Conservation (phyloP, 1,284 basidiomycete genomes). For the Hemileia vastatrix region DNA sequence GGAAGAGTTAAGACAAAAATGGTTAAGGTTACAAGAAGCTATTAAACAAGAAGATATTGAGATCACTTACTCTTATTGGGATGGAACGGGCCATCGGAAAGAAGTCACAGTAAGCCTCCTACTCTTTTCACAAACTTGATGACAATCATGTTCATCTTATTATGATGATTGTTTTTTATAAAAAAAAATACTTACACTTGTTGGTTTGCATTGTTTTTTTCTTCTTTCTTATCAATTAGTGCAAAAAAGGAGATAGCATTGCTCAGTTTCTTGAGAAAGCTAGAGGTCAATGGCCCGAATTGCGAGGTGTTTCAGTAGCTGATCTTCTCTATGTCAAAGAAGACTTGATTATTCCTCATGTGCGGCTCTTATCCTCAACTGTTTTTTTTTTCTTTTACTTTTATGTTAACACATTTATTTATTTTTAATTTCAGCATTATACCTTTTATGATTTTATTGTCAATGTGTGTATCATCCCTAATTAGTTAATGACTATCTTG, state of each 20-base stretch:
- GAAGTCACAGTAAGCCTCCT: constrained; percentile 62
- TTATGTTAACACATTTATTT: not conserved
- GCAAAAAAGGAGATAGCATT: constrained; percentile 95
- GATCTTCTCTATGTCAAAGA: constrained; percentile 99
- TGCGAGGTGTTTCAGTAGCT: constrained; percentile 78
- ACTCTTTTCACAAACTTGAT: not conserved
- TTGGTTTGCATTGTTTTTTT: constrained; percentile 20
- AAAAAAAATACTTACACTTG: constrained; percentile 1
- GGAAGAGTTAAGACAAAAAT: constrained; percentile 79
- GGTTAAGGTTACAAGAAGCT: constrained; percentile 77
- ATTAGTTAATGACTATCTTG: not conserved
- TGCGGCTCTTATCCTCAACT: constrained; percentile 45
- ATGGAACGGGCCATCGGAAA: constrained; percentile 92
- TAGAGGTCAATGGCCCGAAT: constrained; percentile 79
- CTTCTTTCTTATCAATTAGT: constrained; percentile 50
- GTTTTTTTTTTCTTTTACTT: not conserved
- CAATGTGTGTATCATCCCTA: constrained; percentile 3
- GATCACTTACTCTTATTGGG: constrained; percentile 94
- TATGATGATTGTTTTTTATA: constrained; percentile 16
- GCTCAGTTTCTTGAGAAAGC: constrained; percentile 84
- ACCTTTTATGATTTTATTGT: constrained; percentile 28
- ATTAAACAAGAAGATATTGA: constrained; percentile 83
- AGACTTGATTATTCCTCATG: constrained; percentile 88
- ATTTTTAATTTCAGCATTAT: constrained; percentile 12
- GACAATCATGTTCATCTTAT: not conserved